These are phyloP conservation scores for Saccharum hybrid DNA, from an alignment of 202 grass and related monocot genomes.

Conservation along the genomic window DNA sequence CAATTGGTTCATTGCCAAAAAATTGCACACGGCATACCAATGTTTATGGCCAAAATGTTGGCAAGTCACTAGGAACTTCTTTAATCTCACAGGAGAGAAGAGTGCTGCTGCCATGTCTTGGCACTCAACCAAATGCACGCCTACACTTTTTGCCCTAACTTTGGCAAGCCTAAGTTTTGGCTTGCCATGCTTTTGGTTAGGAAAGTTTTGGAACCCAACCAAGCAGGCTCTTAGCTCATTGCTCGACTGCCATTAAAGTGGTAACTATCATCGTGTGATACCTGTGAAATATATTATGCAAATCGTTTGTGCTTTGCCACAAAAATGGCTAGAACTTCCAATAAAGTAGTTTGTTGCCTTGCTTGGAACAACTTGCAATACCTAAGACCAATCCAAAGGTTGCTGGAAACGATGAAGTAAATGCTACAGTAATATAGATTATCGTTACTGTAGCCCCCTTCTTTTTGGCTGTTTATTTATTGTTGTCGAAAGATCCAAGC, in stretches of 20 bases:
- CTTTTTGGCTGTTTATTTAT: background rate
- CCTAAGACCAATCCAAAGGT: slow-evolving; percentile 11
- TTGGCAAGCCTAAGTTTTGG: too few species aligned
- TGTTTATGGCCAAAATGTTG: too few species aligned
- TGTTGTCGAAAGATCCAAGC: background rate
- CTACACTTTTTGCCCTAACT: too few species aligned
- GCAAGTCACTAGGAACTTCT: too few species aligned
- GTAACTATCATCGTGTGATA: background rate
- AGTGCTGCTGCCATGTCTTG: too few species aligned
- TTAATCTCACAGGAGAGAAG: too few species aligned
- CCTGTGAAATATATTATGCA: background rate
- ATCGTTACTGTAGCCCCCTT: background rate
- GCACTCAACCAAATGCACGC: too few species aligned
- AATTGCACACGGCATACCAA: too few species aligned
- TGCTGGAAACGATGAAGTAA: slow-evolving; percentile 13
- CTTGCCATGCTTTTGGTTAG: too few species aligned
- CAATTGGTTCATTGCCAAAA: too few species aligned
- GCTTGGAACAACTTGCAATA: background rate
- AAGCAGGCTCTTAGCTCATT: background rate
- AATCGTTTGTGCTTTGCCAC: background rate
- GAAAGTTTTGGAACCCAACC: too few species aligned
- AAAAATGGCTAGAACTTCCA: slow-evolving; percentile 13
- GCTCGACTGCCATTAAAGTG: background rate
- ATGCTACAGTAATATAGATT: background rate
- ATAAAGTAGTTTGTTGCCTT: too few species aligned